Evolutionary conservation across 371 early-diverging fungal species (phyloP).

Genomic region (Haplosporangium sp.): DNA sequence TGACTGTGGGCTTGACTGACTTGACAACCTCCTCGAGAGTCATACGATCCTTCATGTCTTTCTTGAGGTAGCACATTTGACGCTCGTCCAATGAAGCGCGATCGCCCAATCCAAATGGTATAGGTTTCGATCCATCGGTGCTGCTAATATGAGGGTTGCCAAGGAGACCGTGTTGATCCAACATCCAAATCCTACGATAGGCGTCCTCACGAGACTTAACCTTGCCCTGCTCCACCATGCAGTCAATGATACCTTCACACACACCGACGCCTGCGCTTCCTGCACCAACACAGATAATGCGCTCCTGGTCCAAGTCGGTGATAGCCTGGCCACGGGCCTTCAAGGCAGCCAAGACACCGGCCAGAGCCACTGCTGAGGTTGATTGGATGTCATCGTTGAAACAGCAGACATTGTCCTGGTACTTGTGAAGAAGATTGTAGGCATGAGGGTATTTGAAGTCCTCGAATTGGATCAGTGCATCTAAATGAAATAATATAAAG

Average conservation of each 20-base stretch:
- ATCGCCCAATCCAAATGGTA: constrained; percentile 53
- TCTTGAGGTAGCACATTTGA: constrained; percentile 65
- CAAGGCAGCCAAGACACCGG: constrained; percentile 70
- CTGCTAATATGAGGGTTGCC: constrained; percentile 33
- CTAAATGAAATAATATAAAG: constrained; percentile 4
- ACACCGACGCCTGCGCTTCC: constrained; percentile 78
- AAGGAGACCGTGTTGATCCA: constrained; percentile 63
- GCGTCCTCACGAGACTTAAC: constrained; percentile 71
- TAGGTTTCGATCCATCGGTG: constrained; percentile 9
- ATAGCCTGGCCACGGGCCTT: constrained; percentile 63
- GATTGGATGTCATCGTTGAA: constrained; percentile 80
- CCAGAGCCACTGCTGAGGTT: constrained; percentile 72
- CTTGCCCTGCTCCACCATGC: constrained; percentile 70
- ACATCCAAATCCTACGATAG: constrained; percentile 66
- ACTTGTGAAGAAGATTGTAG: constrained; percentile 70
- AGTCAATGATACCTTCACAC: constrained; percentile 72
- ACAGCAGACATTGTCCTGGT: constrained; percentile 68
- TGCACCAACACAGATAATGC: constrained; percentile 75
- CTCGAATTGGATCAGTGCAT: constrained; percentile 53
- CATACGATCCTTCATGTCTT: constrained; percentile 62
- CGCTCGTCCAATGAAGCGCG: constrained; percentile 63
- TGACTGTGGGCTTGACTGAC: constrained; percentile 69
- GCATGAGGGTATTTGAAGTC: constrained; percentile 60
- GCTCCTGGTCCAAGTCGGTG: constrained; percentile 55
- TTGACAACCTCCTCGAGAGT: constrained; percentile 66